Base-by-base conservation (phyloP, 1,139 yeast species). In the Scheffersomyces lignicola region DNA sequence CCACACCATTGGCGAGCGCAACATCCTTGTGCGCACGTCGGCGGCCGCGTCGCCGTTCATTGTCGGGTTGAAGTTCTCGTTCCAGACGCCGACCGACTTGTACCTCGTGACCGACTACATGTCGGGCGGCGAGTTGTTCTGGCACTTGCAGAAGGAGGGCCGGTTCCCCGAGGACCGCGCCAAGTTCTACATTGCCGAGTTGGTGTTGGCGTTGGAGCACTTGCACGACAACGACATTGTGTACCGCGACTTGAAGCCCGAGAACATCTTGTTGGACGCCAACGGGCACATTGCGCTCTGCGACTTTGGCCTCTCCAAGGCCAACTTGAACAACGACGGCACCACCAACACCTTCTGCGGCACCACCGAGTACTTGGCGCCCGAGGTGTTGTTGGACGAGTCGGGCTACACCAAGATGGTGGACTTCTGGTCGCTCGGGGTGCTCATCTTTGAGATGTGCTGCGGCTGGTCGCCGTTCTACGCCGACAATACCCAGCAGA, bases 391-490 rank as follows among this genome's bases (percentile, higher is more conserved):
- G 42, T 64, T 84, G 34, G 92, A 84, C 59, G 97, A 92, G 60
- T 69, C 83, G 24, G 94, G 94, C 21, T 84, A 84, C 58, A 83
- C 92, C 23, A 83, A 83, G 54, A 83, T 83, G 92, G 92, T 84
- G 50, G 94, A 84, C 60, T 84, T 83, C 49, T 84, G 94, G 94
- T 82, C 90, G 2, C 63, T 84, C 39, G 94, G 94, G 42, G 92
- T 84, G 7, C 66, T 84, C 40, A 83, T 84, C 30, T 84, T 84
- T 58, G 94, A 84, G 61, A 83, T 84, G 92, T 83, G 97, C 60
- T 92, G 97, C 65, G 98, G 98, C 28, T 92, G 97, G 97, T 85
- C 96, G n/a, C 98, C 98, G 36, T 92, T 92, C 59, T 90, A 88
- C 56, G 97, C 97, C 28, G 97, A 90, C 44, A 92, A 87, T 58